Evolutionary conservation across 2,329 filamentous ascomycete species (phyloP), one percentile per base, ranked within the genome.

Genomic region (Neopestalotiopsis rosae): DNA sequence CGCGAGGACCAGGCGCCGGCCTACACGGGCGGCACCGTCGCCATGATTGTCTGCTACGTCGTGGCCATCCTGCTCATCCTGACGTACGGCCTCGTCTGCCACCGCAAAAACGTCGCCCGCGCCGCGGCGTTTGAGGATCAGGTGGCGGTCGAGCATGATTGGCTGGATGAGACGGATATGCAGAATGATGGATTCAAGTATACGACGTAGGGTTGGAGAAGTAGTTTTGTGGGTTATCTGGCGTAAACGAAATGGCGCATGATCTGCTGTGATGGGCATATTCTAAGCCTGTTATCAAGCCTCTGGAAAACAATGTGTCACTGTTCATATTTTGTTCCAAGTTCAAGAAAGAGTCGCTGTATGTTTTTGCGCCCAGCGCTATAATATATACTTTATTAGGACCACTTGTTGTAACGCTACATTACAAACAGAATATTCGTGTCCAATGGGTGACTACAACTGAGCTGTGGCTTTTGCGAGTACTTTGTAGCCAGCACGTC

Each of bases 381-480:
- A 52, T 2, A 52, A n/a, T 52, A 9, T 7, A 52, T 45, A 52
- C 14, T 52, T 9, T 52, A 10, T 52, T 52, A 9, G n/a, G n/a
- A n/a, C 20, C 45, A 52, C n/a, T 38, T 7, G 10, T 38, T 38
- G 49, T 56, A 56, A 17, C 13, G 6, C 24, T 63, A 65, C 63
- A 65, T 65, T 12, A 65, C 63, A 34, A 65, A 65, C 13, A 65
- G 42, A 30, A 65, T 49, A 40, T 65, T 65, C 13, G 63, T 65
- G 10, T 65, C 63, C 80, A 99, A 85, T 67, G 96, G 96, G 81
- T 99, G 96, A 82, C 95, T 98, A 84, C 94, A 96, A 78, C 95
- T 98, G 74, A 99, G 86, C 85, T 99, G 96, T 68, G 96, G 96
- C 85, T 97, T 97, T 84, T 99, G 96, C 13, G 88, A 88, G 80